phyloP scores from a whole-genome alignment of 2,329 filamentous ascomycete genomes.

The Pyrenochaeta sp. region DNA sequence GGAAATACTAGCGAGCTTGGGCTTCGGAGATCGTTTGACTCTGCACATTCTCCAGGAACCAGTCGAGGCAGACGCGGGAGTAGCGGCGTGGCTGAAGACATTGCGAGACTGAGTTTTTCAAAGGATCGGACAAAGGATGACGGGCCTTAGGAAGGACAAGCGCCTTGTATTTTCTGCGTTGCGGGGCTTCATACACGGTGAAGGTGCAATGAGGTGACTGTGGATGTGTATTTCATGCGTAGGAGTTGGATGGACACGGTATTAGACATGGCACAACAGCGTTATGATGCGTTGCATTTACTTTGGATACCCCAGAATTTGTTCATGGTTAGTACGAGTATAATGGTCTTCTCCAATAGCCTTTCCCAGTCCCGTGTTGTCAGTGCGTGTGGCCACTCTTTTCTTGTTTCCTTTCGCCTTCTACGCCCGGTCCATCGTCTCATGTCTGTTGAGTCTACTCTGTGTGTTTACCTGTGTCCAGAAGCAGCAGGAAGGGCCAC shows the following conservation, averaged over 20 bases:
- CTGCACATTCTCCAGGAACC: conserved; percentile 23
- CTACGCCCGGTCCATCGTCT: not conserved
- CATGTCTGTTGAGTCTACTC: not conserved
- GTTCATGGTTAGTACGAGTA: conserved; percentile 14
- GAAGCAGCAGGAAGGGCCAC: too few species aligned
- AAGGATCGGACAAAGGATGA: conserved; percentile 18
- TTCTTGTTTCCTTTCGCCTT: not conserved
- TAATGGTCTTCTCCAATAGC: not conserved
- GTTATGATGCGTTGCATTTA: conserved; percentile 9
- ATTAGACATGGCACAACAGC: conserved; percentile 8
- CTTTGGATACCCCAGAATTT: conserved; percentile 21
- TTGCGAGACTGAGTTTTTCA: conserved; percentile 38
- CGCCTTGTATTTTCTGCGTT: not conserved
- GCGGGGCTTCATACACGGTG: too few species aligned
- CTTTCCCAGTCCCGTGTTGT: not conserved
- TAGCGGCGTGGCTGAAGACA: conserved; percentile 40
- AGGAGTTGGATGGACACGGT: not conserved
- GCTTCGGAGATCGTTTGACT: conserved; percentile 43
- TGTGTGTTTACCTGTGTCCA: too few species aligned
- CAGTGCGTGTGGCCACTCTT: not conserved
- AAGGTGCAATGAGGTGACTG: too few species aligned
- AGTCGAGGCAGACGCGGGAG: conserved; percentile 29
- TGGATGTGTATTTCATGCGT: too few species aligned
- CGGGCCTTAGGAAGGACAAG: conserved; percentile 5
- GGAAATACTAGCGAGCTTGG: conserved; percentile 37